These are phyloP conservation scores for Cystobasidium sp. DNA, from an alignment of 1,284 basidiomycete genomes.

Conservation along the genomic window DNA sequence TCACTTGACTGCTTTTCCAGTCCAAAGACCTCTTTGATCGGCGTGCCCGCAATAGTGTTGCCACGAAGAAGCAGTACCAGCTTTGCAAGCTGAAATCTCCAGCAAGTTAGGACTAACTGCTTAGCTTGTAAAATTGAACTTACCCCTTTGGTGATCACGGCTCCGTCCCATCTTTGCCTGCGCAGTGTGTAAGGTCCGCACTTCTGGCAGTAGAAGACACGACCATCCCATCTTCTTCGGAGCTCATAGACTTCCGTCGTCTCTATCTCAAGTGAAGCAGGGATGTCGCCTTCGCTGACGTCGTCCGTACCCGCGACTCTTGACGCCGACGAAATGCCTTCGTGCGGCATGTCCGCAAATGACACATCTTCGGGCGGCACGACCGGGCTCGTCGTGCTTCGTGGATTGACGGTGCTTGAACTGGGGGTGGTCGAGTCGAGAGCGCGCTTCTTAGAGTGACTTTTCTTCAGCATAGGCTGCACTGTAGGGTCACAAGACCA, in stretches of 20 bases:
- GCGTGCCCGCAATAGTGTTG: background rate
- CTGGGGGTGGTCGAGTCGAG: background rate
- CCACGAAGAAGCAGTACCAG: background rate
- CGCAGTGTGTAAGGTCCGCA: slow-evolving; percentile 1
- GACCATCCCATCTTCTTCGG: background rate
- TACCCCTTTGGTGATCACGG: background rate
- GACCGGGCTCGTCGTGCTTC: no score
- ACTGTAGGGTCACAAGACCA: slow-evolving; percentile 35
- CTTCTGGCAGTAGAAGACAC: slow-evolving; percentile 2
- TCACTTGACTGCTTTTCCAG: background rate
- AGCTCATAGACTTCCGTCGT: slow-evolving; percentile 1
- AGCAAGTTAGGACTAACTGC: background rate
- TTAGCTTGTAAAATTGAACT: background rate
- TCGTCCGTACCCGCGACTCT: no score
- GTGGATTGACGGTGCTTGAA: background rate
- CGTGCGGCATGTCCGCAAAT: no score
- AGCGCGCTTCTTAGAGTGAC: slow-evolving; percentile 9
- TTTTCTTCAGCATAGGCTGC: slow-evolving; percentile 19
- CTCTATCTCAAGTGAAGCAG: background rate
- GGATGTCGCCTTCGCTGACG: no score
- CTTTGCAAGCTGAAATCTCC: background rate
- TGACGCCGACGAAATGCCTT: no score
- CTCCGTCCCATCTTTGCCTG: slow-evolving; percentile 1
- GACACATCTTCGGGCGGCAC: no score
- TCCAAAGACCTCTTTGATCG: background rate